A percentile compares a stretch with the other conserved stretches of the same genome.
phyloP scores from a whole-genome alignment of 2,329 filamentous ascomycete genomes.

The Diplodia corticola region DNA sequence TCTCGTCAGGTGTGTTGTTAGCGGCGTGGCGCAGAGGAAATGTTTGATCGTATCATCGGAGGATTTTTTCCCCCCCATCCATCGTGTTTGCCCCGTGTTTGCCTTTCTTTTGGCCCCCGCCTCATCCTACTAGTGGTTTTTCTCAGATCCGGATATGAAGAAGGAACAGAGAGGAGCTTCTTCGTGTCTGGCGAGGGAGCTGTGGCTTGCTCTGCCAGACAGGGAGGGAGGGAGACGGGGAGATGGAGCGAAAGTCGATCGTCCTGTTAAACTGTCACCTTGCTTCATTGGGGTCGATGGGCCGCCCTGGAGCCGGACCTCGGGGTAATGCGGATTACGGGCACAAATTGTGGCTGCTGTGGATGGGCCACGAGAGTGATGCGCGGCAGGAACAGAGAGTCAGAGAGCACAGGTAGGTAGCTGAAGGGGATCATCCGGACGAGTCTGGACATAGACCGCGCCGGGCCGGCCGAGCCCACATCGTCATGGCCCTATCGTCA shows the following conservation, averaged over 20 bases:
- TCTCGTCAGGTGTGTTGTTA: no score
- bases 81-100: background rate
- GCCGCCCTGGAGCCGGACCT: background rate
- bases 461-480: background rate
- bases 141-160: background rate
- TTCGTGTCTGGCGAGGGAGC: background rate
- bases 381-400: background rate
- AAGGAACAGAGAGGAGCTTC: background rate
- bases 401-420: background rate
- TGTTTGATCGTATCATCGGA: background rate
- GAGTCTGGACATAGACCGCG: background rate
- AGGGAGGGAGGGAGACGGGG: no score
- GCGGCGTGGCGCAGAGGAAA: no score
- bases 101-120: no score
- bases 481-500: no score
- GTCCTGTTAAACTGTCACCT: background rate
- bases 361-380: background rate
- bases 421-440: background rate
- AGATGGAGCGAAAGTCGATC: background rate
- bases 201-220: background rate
- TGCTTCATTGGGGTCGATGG: background rate
- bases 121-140: no score
- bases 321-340: background rate
- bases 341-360: background rate
- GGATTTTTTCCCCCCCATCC: background rate